A percentile compares a stretch with the other conserved stretches of the same genome.
phyloP scores from a whole-genome alignment of 75 land plant species.

The Picea glauca region DNA sequence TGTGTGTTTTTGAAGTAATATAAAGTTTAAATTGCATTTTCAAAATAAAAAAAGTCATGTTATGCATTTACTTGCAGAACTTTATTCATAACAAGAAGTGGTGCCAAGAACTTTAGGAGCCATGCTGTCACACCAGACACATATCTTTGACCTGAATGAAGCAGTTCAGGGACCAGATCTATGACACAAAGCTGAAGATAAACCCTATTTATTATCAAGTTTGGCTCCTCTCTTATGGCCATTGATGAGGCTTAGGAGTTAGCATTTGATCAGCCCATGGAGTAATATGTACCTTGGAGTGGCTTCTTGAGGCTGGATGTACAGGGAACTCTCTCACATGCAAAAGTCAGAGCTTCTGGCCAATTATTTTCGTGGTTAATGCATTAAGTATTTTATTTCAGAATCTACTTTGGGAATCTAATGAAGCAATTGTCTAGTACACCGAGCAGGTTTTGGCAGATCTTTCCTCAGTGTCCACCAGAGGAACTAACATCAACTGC shows the following conservation, averaged over 20 bases:
- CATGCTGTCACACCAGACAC: slow-evolving; percentile 7
- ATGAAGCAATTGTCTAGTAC: slow-evolving; percentile 66
- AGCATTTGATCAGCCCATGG: slow-evolving; percentile 81
- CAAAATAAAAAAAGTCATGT: slow-evolving; percentile 51
- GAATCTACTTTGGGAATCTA: slow-evolving; percentile 80
- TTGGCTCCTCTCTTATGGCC: slow-evolving; percentile 91
- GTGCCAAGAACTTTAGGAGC: slow-evolving; percentile 40
- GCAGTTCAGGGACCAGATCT: slow-evolving; percentile 21
- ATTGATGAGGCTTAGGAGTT: slow-evolving; percentile 71
- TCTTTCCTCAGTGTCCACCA: slow-evolving; percentile 47
- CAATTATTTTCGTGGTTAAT: slow-evolving; percentile 74
- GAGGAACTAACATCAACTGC: slow-evolving; percentile 58
- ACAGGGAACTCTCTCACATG: slow-evolving; percentile 26
- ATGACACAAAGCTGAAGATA: slow-evolving; percentile 26
- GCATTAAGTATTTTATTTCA: slow-evolving; percentile 81
- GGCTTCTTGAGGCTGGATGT: slow-evolving; percentile 77
- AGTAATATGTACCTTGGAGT: slow-evolving; percentile 86
- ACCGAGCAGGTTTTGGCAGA: slow-evolving; percentile 76
- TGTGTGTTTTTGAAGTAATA: not conserved
- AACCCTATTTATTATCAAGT: slow-evolving; percentile 59
- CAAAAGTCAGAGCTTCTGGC: slow-evolving; percentile 45
- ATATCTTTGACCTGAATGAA: slow-evolving; percentile 65
- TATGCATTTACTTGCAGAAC: slow-evolving; percentile 90
- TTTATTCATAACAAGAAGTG: slow-evolving; percentile 85
- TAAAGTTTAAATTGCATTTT: not conserved